phyloP scores from a whole-genome alignment of 2,329 filamentous ascomycete species.

The Penicillium sp. region DNA sequence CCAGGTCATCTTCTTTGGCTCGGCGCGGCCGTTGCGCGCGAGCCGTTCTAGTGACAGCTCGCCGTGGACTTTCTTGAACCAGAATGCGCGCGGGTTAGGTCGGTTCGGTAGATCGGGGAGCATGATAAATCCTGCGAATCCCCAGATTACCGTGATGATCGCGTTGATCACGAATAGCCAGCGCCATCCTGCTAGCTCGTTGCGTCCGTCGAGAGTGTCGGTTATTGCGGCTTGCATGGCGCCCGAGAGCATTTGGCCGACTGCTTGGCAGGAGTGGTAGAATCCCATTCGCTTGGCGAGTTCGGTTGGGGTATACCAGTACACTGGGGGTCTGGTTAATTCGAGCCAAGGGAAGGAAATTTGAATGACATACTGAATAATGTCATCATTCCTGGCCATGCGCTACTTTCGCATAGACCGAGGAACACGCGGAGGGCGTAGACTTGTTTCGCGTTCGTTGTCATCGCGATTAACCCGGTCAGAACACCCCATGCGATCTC shows the following conservation, averaged over 20 bases:
- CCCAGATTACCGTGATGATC: constrained; percentile 38
- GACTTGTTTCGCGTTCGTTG: constrained; percentile 28
- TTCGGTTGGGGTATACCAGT: constrained; percentile 41
- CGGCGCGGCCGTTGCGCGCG: constrained; percentile 44
- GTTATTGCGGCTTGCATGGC: constrained; percentile 31
- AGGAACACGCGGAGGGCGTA: constrained; percentile 29
- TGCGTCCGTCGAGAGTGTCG: constrained; percentile 28
- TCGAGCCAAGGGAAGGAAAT: neutral
- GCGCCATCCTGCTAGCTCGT: constrained; percentile 34
- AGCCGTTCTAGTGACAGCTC: constrained; percentile 45
- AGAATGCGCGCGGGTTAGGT: constrained; percentile 28
- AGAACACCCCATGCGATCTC: constrained; percentile 31
- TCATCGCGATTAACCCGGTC: constrained; percentile 27
- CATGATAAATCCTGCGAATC: constrained; percentile 34
- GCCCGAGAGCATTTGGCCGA: constrained; percentile 31
- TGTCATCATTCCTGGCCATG: constrained; percentile 32
- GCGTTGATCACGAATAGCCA: constrained; percentile 40
- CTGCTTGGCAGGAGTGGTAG: constrained; percentile 29
- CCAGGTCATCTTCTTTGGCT: constrained; percentile 47
- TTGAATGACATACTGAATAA: constrained; percentile 21
- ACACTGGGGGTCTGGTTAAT: constrained; percentile 9
- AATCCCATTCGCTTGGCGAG: constrained; percentile 34
- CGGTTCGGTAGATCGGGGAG: constrained; percentile 39
- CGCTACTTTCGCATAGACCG: constrained; percentile 28
- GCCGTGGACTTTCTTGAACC: constrained; percentile 45